Percentiles rank a stretch among this genome's conserved stretches.
phyloP scores from a whole-genome alignment of 805 yeast species.

The Brettanomyces nanus region DNA sequence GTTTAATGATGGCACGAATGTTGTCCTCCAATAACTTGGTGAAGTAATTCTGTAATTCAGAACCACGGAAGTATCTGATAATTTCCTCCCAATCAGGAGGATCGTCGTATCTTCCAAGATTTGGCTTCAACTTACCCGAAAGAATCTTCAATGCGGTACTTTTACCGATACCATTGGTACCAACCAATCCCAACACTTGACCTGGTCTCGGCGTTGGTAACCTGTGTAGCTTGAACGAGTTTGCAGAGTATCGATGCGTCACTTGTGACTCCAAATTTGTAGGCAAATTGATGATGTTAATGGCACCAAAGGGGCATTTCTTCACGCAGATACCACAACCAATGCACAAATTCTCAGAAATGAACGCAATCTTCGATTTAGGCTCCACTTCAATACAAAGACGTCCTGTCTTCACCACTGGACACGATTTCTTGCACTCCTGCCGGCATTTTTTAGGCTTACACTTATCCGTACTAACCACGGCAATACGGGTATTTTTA shows the following conservation, averaged over 20 bases:
- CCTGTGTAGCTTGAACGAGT: slow-evolving; percentile 94
- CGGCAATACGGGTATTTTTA: slow-evolving; percentile 78
- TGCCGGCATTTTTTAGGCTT: slow-evolving; percentile 98
- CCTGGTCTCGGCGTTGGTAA: slow-evolving; percentile 99
- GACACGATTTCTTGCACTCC: slow-evolving; percentile 95
- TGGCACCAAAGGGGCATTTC: slow-evolving; percentile 97
- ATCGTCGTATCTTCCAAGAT: slow-evolving; percentile 85
- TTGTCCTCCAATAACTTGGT: slow-evolving; percentile 90
- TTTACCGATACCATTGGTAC: slow-evolving; percentile 98
- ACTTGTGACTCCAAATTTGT: slow-evolving; percentile 89
- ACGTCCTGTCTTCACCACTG: slow-evolving; percentile 96
- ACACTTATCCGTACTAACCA: slow-evolving; percentile 89
- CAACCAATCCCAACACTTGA: slow-evolving; percentile 95
- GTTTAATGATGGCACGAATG: slow-evolving; percentile 95
- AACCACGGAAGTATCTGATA: slow-evolving; percentile 86
- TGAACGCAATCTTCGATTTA: slow-evolving; percentile 83
- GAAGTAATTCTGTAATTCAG: slow-evolving; percentile 93
- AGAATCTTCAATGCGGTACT: slow-evolving; percentile 94
- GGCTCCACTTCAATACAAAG: slow-evolving; percentile 96
- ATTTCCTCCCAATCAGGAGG: slow-evolving; percentile 98
- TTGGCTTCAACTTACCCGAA: slow-evolving; percentile 97
- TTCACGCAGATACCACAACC: slow-evolving; percentile 99
- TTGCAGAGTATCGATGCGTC: slow-evolving; percentile 96
- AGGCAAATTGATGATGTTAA: slow-evolving; percentile 90
- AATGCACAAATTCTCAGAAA: slow-evolving; percentile 88